These are phyloP conservation scores for Fusarium penzigii DNA, from an alignment of 2,329 filamentous ascomycete species.

Conservation along the genomic window DNA sequence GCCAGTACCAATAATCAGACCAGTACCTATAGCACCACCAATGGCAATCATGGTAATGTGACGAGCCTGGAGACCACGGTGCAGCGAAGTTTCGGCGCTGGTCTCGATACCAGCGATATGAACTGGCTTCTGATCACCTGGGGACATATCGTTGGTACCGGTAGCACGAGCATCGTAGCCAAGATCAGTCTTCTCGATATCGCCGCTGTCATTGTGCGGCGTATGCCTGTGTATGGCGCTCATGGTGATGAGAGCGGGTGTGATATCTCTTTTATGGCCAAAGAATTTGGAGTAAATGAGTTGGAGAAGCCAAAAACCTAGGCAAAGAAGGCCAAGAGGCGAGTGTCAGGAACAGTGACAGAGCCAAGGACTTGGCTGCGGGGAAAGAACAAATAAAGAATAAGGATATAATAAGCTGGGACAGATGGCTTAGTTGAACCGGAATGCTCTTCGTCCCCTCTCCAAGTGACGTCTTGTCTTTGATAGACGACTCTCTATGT, in stretches of 20 bases:
- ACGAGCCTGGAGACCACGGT: constrained; percentile 54
- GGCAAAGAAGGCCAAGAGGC: not conserved
- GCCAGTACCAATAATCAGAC: constrained; percentile 70
- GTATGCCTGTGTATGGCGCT: constrained; percentile 11
- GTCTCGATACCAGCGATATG: constrained; percentile 53
- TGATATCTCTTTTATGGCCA: not conserved
- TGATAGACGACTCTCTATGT: no score
- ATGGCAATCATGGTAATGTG: constrained; percentile 67
- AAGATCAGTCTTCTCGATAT: constrained; percentile 24
- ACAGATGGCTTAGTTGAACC: no score
- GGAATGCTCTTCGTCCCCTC: no score
- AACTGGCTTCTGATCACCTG: constrained; percentile 28
- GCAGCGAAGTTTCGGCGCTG: constrained; percentile 47
- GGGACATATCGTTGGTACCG: constrained; percentile 4
- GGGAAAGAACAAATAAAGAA: not conserved
- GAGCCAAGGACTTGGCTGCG: constrained; percentile 13
- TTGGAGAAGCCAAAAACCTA: constrained; percentile 4
- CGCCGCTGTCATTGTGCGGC: constrained; percentile 16
- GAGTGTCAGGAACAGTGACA: not conserved
- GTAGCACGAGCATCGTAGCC: constrained; percentile 21
- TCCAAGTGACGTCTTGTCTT: no score
- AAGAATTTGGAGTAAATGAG: not conserved
- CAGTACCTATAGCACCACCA: constrained; percentile 73
- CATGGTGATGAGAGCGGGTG: constrained; percentile 4
- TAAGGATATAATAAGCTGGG: no score